Conservation (phyloP, 2,329 filamentous ascomycete genomes). For the Colletotrichum sp. region DNA sequence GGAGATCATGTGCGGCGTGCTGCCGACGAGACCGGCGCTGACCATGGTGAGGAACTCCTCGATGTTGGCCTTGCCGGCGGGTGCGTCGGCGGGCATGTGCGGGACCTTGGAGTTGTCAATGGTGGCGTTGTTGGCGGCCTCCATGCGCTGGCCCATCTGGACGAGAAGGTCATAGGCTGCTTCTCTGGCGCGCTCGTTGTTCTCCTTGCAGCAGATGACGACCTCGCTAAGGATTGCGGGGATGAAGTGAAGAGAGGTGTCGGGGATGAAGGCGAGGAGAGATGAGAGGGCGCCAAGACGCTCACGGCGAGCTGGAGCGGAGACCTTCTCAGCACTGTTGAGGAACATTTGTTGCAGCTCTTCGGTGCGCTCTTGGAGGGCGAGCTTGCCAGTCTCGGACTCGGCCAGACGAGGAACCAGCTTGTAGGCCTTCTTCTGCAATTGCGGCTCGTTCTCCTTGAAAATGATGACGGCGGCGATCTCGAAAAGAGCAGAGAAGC, state of each 20-base stretch:
- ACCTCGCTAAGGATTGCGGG: constrained; percentile 91
- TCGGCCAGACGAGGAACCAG: constrained; percentile 89
- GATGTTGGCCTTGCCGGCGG: constrained; percentile 77
- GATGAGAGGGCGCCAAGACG: constrained; percentile 83
- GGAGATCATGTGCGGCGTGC: constrained; percentile 95
- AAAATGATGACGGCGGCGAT: constrained; percentile 85
- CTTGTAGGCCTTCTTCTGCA: constrained; percentile 99
- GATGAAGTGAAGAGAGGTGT: constrained; percentile 87
- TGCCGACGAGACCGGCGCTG: constrained; percentile 89
- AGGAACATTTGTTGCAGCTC: constrained; percentile 87
- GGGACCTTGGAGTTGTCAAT: constrained; percentile 88
- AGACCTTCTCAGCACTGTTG: constrained; percentile 81
- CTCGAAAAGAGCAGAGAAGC: constrained; percentile 83
- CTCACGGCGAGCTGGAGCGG: constrained; percentile 84
- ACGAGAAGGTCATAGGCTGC: constrained; percentile 91
- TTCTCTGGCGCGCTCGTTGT: constrained; percentile 92
- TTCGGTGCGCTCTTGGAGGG: constrained; percentile 74
- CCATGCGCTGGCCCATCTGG: constrained; percentile 84
- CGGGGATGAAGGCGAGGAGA: constrained; percentile 79
- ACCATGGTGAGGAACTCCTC: constrained; percentile 99
- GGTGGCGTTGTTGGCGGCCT: constrained; percentile 65
- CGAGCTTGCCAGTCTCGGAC: constrained; percentile 77
- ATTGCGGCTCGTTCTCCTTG: constrained; percentile 82
- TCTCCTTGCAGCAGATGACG: constrained; percentile 95
- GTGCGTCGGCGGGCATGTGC: constrained; percentile 83